These are phyloP conservation scores for Venturia carpophila DNA, from an alignment of 2,329 filamentous ascomycete species.

Conservation along the genomic window DNA sequence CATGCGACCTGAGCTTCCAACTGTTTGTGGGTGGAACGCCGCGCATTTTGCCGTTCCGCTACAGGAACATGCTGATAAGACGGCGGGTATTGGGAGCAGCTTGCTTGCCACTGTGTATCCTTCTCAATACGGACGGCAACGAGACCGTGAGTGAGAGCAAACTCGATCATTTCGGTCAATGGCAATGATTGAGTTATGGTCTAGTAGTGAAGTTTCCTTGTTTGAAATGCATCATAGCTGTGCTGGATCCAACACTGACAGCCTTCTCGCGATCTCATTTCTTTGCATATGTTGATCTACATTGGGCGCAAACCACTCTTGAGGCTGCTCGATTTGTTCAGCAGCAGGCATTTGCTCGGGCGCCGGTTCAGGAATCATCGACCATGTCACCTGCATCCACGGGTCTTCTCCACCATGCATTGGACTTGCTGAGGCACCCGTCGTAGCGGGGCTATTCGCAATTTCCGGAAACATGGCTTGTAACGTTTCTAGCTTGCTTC, in stretches of 20 bases:
- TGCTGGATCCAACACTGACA: constrained; percentile 24
- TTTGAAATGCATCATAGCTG: not conserved
- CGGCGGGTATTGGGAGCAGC: too few species aligned
- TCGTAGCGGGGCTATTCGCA: constrained; percentile 14
- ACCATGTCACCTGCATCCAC: constrained; percentile 30
- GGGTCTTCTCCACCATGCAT: constrained; percentile 23
- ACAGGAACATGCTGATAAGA: too few species aligned
- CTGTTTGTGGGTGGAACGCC: too few species aligned
- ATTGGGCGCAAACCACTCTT: not conserved
- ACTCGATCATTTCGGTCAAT: too few species aligned
- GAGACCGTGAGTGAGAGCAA: too few species aligned
- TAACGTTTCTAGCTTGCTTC: constrained; percentile 35
- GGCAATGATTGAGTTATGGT: too few species aligned
- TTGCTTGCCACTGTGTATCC: too few species aligned
- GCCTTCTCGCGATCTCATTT: constrained; percentile 29
- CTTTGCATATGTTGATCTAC: constrained; percentile 26
- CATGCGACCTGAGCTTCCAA: too few species aligned
- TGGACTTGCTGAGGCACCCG: constrained; percentile 9
- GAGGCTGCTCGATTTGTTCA: not conserved
- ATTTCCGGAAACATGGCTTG: constrained; percentile 31
- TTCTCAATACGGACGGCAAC: too few species aligned
- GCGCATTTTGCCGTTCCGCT: too few species aligned
- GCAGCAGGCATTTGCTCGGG: constrained; percentile 13
- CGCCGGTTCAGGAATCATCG: constrained; percentile 26
- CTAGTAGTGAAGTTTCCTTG: too few species aligned